Conservation (phyloP, 2,329 filamentous ascomycete species). For the Colletotrichum orbiculare region DNA sequence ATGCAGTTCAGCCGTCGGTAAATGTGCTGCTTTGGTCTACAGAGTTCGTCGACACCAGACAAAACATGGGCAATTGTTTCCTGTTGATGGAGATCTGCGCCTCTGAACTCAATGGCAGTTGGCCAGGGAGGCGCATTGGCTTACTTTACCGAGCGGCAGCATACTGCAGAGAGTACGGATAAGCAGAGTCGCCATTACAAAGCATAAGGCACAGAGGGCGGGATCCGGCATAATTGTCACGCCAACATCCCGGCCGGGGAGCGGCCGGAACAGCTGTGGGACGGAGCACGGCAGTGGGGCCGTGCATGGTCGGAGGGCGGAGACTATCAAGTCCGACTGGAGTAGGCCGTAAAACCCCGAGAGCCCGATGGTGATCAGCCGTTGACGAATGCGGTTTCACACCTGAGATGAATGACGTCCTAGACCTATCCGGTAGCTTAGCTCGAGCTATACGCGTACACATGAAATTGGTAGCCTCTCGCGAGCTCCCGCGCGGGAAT, state of each 20-base stretch:
- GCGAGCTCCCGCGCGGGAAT: conserved; percentile 21
- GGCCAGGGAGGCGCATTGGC: no score
- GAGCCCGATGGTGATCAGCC: conserved; percentile 10
- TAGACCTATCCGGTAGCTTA: conserved; percentile 6
- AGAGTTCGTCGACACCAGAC: no score
- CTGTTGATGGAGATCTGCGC: no score
- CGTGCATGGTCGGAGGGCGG: conserved; percentile 24
- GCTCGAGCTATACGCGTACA: neutral
- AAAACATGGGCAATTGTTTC: no score
- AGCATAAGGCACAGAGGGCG: neutral
- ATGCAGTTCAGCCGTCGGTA: no score
- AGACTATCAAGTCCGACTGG: conserved; percentile 17
- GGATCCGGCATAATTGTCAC: neutral
- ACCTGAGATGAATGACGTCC: conserved; percentile 29
- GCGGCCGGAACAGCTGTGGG: neutral
- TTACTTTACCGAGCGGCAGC: no score
- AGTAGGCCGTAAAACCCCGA: conserved; percentile 27
- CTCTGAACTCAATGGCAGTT: no score
- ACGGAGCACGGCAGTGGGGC: conserved; percentile 16
- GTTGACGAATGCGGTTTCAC: conserved; percentile 30
- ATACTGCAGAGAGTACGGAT: no score
- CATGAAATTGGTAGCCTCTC: neutral
- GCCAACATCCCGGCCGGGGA: conserved; percentile 4
- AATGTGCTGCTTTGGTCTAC: no score
- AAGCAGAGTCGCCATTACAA: no score